Conservation (phyloP, 495 filamentous ascomycete species). For the Penicillium paradoxum region DNA sequence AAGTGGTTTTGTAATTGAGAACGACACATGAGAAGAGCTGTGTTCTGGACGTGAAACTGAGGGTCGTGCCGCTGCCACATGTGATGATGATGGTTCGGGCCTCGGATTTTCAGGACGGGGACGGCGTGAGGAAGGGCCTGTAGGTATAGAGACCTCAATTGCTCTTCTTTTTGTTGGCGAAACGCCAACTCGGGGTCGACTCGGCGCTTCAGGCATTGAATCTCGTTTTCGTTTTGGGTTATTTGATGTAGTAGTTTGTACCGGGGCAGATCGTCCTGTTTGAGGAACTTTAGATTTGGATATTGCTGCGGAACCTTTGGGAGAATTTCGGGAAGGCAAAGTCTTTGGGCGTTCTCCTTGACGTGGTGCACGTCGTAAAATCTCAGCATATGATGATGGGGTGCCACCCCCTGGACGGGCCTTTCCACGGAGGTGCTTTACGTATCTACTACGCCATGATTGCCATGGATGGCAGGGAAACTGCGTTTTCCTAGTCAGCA, state of each 20-base stretch:
- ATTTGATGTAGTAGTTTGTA: background rate
- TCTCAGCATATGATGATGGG: constrained; percentile 2
- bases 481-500: constrained; percentile 29
- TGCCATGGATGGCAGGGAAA: constrained; percentile 63
- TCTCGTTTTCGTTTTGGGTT: constrained; percentile 7
- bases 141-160: background rate
- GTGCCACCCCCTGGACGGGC: constrained; percentile 37
- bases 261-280: background rate
- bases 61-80: background rate
- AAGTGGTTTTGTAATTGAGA: background rate
- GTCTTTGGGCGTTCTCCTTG: background rate
- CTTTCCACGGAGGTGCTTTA: constrained; percentile 50
- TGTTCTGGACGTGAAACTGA: background rate
- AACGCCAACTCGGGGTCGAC: background rate
- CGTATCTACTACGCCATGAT: constrained; percentile 66
- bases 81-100: background rate
- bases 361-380: background rate
- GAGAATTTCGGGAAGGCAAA: background rate
- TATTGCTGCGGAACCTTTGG: background rate
- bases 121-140: background rate
- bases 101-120: background rate
- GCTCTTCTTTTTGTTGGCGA: constrained; percentile 10
- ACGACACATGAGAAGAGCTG: background rate
- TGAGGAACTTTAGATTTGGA: background rate
- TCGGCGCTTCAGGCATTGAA: background rate